Base-by-base conservation (phyloP, 2,329 filamentous ascomycete species). In the Tolypocladium pustulatum region DNA sequence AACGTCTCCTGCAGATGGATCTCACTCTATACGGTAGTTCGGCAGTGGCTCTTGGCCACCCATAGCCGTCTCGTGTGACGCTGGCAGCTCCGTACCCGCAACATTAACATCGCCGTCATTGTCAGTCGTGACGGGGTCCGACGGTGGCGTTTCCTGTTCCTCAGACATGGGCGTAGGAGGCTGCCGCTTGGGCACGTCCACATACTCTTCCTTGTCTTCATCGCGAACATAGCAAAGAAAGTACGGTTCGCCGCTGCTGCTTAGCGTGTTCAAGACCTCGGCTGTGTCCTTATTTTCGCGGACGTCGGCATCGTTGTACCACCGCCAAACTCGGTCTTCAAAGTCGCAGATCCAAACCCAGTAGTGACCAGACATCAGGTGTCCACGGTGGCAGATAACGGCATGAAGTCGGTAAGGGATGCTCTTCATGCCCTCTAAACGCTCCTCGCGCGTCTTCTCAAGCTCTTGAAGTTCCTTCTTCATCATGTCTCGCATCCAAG, bases 281-380 rank as follows among this genome's bases (percentile, higher is more conserved):
- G 79, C 78, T 9, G 82, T 78, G 65, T 89, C 81, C 32, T 85
- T 81, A 60, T 81, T 78, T 62, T 89, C 84, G 3, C 83, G 86
- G 30, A 99, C 91, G 20, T 81, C 81, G 57, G 88, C 87, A 67
- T 99, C 94, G 69, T 99, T 99, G 78, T 97, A 99, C 68, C 90
- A 91, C 59, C 91, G 87, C 92, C 94, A 99, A 25, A 92, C 78
- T 49, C 84, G 82, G 54, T 84, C 82, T 63, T 87, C 82, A 71
- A 96, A 96, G 74, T 97, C 94, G 68, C 86, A 89, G 63, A 99
- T 95, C 81, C 92, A 97, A 52, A 97, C 91, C 87, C 91, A 97
- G 75, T 97, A 99, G 72, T 99, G 94, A 0, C 94, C 94, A 53
- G 87, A 87, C 52, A 79, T 81, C 46, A 87, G 80, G 65, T 79